These are phyloP conservation scores for Liriodendron chinense DNA, from an alignment of 164 flowering plant genomes.

Conservation along the genomic window DNA sequence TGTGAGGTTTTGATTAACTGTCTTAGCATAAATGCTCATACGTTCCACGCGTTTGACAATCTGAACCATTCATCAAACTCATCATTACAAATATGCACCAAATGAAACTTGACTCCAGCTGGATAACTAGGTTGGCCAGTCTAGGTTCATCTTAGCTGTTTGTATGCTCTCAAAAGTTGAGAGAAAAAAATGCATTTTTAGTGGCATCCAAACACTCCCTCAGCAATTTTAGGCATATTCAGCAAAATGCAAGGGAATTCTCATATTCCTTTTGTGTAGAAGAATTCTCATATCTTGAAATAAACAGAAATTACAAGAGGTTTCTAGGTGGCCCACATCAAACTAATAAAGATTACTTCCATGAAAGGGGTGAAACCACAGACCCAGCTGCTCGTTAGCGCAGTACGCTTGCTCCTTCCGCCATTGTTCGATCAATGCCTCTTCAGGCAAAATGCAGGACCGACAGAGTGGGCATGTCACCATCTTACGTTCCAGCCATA, in stretches of 20 bases:
- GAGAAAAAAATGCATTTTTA: not conserved
- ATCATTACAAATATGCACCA: too few relatives aligned
- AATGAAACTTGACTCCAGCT: too few relatives aligned
- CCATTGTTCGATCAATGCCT: not conserved
- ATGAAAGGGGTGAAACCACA: constrained; percentile 30
- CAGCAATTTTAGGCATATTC: not conserved
- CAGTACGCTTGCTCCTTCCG: constrained; percentile 15
- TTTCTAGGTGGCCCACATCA: not conserved
- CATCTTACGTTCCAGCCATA: not conserved
- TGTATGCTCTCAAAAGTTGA: too few relatives aligned
- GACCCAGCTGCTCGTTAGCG: constrained; percentile 29
- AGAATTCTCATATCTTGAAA: too few relatives aligned
- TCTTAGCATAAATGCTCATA: too few relatives aligned
- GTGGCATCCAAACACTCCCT: not conserved
- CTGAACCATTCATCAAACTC: too few relatives aligned
- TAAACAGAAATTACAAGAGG: not conserved
- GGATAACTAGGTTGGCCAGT: too few relatives aligned
- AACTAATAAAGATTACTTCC: constrained; percentile 18
- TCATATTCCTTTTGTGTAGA: not conserved
- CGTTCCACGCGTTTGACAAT: too few relatives aligned
- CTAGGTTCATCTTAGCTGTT: too few relatives aligned
- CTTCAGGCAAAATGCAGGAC: not conserved
- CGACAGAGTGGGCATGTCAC: not conserved
- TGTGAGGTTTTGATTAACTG: too few relatives aligned
- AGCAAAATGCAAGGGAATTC: not conserved